phyloP scores from a whole-genome alignment of 805 yeast species.

The Candida golubevii region DNA sequence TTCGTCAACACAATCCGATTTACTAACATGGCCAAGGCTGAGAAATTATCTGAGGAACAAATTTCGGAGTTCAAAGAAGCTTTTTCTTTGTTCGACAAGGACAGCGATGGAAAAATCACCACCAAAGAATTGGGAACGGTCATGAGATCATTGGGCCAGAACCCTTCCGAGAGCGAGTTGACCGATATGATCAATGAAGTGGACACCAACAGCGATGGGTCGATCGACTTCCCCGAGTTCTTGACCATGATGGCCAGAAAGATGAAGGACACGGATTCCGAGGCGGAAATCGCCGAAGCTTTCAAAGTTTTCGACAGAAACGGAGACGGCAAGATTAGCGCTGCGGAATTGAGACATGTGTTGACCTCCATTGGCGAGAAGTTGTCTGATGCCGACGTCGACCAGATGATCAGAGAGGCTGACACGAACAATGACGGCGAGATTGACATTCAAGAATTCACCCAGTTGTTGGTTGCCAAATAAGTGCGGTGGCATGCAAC shows the following conservation, averaged over 20 bases:
- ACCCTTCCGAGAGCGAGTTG: slow-evolving; percentile 93
- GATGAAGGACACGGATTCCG: slow-evolving; percentile 94
- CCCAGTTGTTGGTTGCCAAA: slow-evolving; percentile 79
- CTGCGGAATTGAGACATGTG: slow-evolving; percentile 94
- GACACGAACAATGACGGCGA: slow-evolving; percentile 95
- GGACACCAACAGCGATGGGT: slow-evolving; percentile 90
- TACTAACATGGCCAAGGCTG: slow-evolving; percentile 50
- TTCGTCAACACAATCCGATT: too few species aligned
- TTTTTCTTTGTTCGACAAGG: slow-evolving; percentile 93
- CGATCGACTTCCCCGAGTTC: slow-evolving; percentile 46
- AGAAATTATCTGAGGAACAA: slow-evolving; percentile 91
- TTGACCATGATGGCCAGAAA: slow-evolving; percentile 49
- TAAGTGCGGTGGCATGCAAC: slow-evolving; percentile 22
- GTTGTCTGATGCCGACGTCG: slow-evolving; percentile 93
- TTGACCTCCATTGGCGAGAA: slow-evolving; percentile 97
- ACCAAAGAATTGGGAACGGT: slow-evolving; percentile 95
- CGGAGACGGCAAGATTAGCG: slow-evolving; percentile 95
- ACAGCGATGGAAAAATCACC: slow-evolving; percentile 94
- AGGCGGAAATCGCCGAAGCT: slow-evolving; percentile 95
- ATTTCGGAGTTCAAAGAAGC: slow-evolving; percentile 97
- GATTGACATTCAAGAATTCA: slow-evolving; percentile 94
- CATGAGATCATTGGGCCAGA: slow-evolving; percentile 98
- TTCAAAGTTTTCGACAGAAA: slow-evolving; percentile 95
- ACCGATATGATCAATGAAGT: slow-evolving; percentile 97
- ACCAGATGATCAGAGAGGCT: slow-evolving; percentile 95